Base-by-base conservation (phyloP, 495 filamentous ascomycete species). In the Aspergillus taichungensis region DNA sequence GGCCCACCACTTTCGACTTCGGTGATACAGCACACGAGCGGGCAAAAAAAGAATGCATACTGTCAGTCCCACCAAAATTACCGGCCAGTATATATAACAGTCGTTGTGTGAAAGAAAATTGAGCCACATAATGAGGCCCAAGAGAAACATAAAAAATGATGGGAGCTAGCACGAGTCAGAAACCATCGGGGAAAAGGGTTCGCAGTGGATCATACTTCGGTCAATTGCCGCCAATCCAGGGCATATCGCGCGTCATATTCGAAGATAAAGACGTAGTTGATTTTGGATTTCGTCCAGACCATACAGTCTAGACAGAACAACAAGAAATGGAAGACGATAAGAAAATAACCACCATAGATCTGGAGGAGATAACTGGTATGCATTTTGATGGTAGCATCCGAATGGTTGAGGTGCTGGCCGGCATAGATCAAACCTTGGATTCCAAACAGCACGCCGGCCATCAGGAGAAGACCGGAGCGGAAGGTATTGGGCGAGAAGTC, bases 211-310 rank as follows among this genome's bases (percentile, higher is more conserved):
- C 57, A 42, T 65, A 82, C 78, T 67, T 88, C 85, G n/a, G 82
- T 70, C 34, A 96, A 71, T 56, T 95, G 83, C 57, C 85, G 82
- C 85, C 90, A 96, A 57, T 96, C 85, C 32, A 97, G 65, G 37
- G 81, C 76, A 65, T 92, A 77, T 52, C 89, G 76, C 36, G 80
- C 79, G 68, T 96, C 88, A 56, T 92, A 94, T 63, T 98, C 92
- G 59, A 98, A 97, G 55, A 97, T 85, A 66, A 98, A 98, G 29
- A 80, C 75, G 62, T 95, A 95, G 57, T 98, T 98, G 56, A 98
- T 87, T 62, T 88, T 91, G 49, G 83, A 78, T 34, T 64, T 68
- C 3, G 80, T 77, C 87, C 88, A 97, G 38, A 94, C 66, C 43
- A 81, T 76, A 57, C 88, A 91, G 54, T 85, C 84, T 30, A 95